Percentiles rank a stretch among this genome's conserved stretches.
Conservation (phyloP, 2,329 filamentous ascomycete genomes). For the Hirsutella thompsonii region DNA sequence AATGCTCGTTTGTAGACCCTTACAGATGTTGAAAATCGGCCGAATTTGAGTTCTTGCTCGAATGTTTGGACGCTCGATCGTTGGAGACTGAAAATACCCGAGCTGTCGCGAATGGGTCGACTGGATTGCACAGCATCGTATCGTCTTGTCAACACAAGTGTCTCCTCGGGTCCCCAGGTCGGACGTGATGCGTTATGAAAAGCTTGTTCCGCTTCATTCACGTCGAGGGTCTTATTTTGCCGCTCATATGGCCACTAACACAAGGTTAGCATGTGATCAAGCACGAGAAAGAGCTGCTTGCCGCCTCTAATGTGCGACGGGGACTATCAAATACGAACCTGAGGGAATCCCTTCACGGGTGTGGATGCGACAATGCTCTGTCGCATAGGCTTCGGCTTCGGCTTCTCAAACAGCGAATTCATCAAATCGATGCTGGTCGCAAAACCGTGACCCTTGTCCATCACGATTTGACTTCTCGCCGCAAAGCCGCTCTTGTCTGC, state of each 20-base stretch:
- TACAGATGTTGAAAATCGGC: slow-evolving; percentile 46
- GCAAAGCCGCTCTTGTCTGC: slow-evolving; percentile 15
- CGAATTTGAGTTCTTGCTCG: slow-evolving; percentile 50
- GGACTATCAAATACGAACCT: slow-evolving; percentile 47
- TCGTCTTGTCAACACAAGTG: slow-evolving; percentile 45
- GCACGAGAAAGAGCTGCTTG: not conserved
- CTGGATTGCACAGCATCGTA: slow-evolving; percentile 25
- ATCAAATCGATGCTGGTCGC: slow-evolving; percentile 88
- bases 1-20: slow-evolving; percentile 1
- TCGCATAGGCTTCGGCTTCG: slow-evolving; percentile 47
- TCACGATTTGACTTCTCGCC: slow-evolving; percentile 17
- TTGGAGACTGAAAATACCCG: slow-evolving; percentile 20
- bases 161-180: slow-evolving; percentile 64
- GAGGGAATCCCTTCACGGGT: slow-evolving; percentile 54
- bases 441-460: slow-evolving; percentile 52
- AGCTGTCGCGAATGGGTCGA: slow-evolving; percentile 12
- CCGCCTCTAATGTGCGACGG: not conserved
- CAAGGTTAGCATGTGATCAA: not conserved
- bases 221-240: slow-evolving; percentile 54
- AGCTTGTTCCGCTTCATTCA: slow-evolving; percentile 49
- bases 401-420: slow-evolving; percentile 80
- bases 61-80: slow-evolving; percentile 44
- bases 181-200: slow-evolving; percentile 68
- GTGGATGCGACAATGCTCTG: slow-evolving; percentile 39
- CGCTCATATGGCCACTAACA: slow-evolving; percentile 74